Evolutionary conservation across 495 filamentous ascomycete species (phyloP), one percentile per base, ranked within the genome.

Genomic region (Cenococcum geophilum): DNA sequence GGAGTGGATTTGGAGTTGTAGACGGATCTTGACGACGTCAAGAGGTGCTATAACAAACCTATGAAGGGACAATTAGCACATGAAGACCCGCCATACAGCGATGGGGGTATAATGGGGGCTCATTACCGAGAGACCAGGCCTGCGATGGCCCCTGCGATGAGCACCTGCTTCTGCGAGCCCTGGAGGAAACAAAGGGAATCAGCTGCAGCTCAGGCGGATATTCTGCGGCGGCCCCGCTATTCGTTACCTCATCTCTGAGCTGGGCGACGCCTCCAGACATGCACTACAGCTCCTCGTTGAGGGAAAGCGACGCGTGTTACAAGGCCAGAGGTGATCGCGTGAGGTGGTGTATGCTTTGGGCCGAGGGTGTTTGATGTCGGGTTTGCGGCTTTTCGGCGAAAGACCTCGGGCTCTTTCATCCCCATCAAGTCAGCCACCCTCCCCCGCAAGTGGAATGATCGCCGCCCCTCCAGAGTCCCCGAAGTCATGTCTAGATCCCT

Each of bases 21-120:
- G 85, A n/a, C 91, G 87, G 75, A 96, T 96, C 78, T 97, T 97
- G 76, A 95, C 84, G 61, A 97, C 91, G 74, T 97, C 91, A 57
- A 97, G 86, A 58, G 91, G 91, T 54, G 91, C 91, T 73, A 95
- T 86, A 68, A 90, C 84, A 78, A 96, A 97, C 66, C 87, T 90
- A 64, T 50, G 36, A 42, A 23, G 47, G 54, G n/a, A 5, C 14
- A 34, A 45, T 21, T 35, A 49, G 58, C 22, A 48, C 1, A 23
- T 59, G 4, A 43, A 6, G 1, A 21, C n/a, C 21, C 3, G 10
- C 20, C 5, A 12, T 14, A 12, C 5, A n/a, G 18, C 8, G 27
- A 9, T 53, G 40, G 32, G 23, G 61, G 40, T 48, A n/a, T 18
- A 23, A n/a, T 37, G 9, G 55, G 51, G 20, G 22, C 21, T 35